phyloP scores from a whole-genome alignment of 164 flowering plant genomes.

The Umbellularia californica region DNA sequence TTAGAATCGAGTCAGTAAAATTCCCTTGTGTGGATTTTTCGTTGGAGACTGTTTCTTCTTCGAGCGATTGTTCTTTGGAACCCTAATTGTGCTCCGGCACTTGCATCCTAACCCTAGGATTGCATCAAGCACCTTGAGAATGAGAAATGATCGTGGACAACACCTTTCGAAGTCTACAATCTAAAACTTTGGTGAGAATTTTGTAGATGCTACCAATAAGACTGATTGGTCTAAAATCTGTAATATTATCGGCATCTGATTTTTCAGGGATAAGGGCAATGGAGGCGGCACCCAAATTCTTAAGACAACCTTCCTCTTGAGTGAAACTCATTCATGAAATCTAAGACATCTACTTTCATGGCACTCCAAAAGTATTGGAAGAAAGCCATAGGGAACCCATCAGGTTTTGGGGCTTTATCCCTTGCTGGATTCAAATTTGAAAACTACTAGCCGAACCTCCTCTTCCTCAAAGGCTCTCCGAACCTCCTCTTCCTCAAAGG shows the following conservation, averaged over 20 bases:
- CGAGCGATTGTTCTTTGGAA: too few species aligned
- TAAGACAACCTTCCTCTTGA: neutral
- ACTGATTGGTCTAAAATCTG: neutral
- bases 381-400: constrained; percentile 3
- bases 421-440: neutral
- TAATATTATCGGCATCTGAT: neutral
- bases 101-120: too few species aligned
- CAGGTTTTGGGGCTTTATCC: neutral
- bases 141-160: neutral
- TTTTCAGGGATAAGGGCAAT: neutral
- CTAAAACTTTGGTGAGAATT: neutral
- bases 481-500: neutral
- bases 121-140: neutral
- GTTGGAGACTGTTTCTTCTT: too few species aligned
- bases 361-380: neutral
- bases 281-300: neutral
- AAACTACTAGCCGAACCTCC: neutral
- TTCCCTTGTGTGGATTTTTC: too few species aligned
- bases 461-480: neutral
- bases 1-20: too few species aligned
- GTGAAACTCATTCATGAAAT: neutral
- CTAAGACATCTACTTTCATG: neutral
- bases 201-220: neutral
- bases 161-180: neutral
- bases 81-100: too few species aligned